Evolutionary conservation across 2,329 filamentous ascomycete genomes (phyloP), one percentile per base, ranked within the genome.

Genomic region (Diplodia scrobiculata): DNA sequence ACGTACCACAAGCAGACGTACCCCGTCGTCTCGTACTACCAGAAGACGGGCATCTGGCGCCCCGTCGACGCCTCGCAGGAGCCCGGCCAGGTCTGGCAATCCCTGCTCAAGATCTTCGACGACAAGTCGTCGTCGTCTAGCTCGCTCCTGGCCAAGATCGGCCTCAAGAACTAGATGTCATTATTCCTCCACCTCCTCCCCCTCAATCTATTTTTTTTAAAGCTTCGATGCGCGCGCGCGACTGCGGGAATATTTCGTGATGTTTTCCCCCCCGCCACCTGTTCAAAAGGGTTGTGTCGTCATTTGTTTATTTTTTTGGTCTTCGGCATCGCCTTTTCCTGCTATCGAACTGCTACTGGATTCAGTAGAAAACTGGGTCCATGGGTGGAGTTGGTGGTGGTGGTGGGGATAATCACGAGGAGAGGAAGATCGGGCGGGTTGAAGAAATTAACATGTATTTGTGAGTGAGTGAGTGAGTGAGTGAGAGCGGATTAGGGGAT

Each of bases 11-110:
- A 87, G 71, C 95, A 99, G 87, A 99, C 95, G 38, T 82, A 87
- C 52, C 95, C 95, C 21, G 95, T 99, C 59, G 93, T 97, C 69
- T 85, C 88, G 67, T 99, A 99, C 85, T 99, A 99, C 87, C 91
- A 96, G 83, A 92, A 92, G 82, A 96, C 91, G 59, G 93, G 93
- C 72, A 97, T 99, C 84, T 99, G 95, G 95, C 90, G 89, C 80
- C 90, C 90, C 69, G 87, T 99, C 74, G 95, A 99, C 78, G 95
- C 95, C 70, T 96, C 91, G 83, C 92, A 99, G 84, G 89, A 97
- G 82, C 95, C 95, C 21, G 91, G 91, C 55, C 89, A 93, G 79
- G 95, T 99, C 69, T 99, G 95, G 95, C 93, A 92, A 84, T 91
- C 89, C 78, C 83, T 99, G 78, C 84, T 98, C 69, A 87, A 88